phyloP scores from a whole-genome alignment of 495 filamentous ascomycete genomes.

The Chlorociboria aeruginascens region DNA sequence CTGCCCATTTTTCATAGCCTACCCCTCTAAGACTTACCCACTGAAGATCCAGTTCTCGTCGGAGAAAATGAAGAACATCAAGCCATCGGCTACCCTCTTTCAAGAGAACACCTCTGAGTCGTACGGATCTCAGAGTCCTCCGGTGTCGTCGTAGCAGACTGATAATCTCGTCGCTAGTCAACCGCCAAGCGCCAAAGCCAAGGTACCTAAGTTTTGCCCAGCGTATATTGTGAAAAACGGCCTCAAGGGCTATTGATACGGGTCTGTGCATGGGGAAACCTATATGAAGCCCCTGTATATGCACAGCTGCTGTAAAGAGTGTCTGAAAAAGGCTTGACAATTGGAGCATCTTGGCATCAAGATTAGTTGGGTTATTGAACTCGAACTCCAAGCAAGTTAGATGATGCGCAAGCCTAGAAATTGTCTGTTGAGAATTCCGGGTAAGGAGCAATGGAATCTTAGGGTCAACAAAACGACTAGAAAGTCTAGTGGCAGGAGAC shows the following conservation, averaged over 20 bases:
- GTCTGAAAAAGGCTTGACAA: conserved; percentile 39
- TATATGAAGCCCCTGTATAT: conserved; percentile 53
- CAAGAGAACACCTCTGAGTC: conserved; percentile 45
- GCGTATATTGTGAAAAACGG: conserved; percentile 48
- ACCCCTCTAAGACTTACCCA: conserved; percentile 50
- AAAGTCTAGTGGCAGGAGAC: conserved; percentile 43
- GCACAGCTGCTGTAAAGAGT: conserved; percentile 42
- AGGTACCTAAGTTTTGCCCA: conserved; percentile 52
- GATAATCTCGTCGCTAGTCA: conserved; percentile 48
- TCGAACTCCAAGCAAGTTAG: conserved; percentile 46
- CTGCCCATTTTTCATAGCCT: conserved; percentile 36
- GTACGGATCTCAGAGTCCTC: conserved; percentile 41
- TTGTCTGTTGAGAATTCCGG: conserved; percentile 29
- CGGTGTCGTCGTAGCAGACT: conserved; percentile 42
- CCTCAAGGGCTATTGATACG: conserved; percentile 37
- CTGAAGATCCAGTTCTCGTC: conserved; percentile 47
- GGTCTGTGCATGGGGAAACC: conserved; percentile 34
- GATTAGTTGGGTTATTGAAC: conserved; percentile 39
- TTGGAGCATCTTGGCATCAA: conserved; percentile 40
- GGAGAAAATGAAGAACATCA: conserved; percentile 44
- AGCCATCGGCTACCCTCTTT: conserved; percentile 47
- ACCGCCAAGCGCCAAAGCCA: conserved; percentile 52
- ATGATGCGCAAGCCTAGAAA: conserved; percentile 40
- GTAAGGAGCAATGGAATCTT: conserved; percentile 41
- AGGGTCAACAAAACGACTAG: conserved; percentile 52